Evolutionary conservation across 2,329 filamentous ascomycete species (phyloP).

Genomic region (Bertia moriformis): DNA sequence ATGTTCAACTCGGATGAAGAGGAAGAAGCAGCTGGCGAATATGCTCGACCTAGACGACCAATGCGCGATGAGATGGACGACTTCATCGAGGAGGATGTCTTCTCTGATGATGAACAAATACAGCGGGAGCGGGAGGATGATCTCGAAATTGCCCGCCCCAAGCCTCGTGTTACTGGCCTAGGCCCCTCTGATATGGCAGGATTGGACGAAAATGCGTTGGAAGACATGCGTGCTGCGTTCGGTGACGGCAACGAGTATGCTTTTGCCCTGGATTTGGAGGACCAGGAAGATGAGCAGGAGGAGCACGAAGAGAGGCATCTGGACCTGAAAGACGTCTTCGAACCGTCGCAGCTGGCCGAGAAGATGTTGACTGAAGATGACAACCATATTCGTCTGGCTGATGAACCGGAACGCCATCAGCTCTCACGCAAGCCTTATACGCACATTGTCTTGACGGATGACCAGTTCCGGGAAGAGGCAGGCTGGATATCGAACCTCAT

Average conservation of each 20-base stretch:
- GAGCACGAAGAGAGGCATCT: conserved; percentile 64
- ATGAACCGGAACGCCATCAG: conserved; percentile 90
- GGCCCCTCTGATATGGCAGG: conserved; percentile 67
- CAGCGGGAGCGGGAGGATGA: conserved; percentile 66
- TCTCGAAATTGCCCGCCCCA: conserved; percentile 71
- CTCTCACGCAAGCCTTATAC: conserved; percentile 80
- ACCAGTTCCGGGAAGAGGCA: conserved; percentile 80
- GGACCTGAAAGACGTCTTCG: conserved; percentile 94
- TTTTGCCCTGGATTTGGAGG: conserved; percentile 82
- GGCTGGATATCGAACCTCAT: conserved; percentile 83
- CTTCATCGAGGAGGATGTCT: conserved; percentile 85
- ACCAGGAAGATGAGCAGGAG: conserved; percentile 66
- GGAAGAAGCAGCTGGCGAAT: conserved; percentile 39
- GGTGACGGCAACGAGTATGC: conserved; percentile 91
- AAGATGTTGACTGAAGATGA: conserved; percentile 92
- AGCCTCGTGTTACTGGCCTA: conserved; percentile 45
- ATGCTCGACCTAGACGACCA: conserved; percentile 33
- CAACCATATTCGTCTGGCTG: conserved; percentile 72
- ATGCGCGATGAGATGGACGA: conserved; percentile 72
- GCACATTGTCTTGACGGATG: conserved; percentile 62
- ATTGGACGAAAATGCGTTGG: conserved; percentile 79
- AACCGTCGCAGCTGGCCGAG: conserved; percentile 85
- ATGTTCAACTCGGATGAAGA: conserved; percentile 88
- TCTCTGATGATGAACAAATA: conserved; percentile 73
- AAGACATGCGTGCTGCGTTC: conserved; percentile 93